Base-by-base conservation (phyloP, 106 monocot species). In the Dendrobium catenatum region DNA sequence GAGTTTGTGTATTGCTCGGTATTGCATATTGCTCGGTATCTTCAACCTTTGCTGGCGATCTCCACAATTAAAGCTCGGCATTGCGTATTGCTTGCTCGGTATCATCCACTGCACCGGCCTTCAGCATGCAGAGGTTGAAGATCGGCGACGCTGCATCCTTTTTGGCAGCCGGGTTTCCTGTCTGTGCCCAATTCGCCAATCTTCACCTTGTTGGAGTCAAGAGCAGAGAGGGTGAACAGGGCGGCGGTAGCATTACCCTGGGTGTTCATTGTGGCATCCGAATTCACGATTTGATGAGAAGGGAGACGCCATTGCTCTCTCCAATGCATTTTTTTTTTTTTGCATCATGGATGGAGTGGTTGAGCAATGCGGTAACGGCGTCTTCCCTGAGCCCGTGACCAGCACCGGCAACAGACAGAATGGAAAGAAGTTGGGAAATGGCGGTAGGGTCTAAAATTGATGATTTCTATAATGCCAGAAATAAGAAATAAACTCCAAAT, bases 71-170 rank as follows among this genome's bases (percentile, higher is more conserved):
- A 67, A 5, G 84, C 26, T 26, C 26, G 26, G 26, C 26, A 26
- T 26, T 26, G 26, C 26, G 26, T 26, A 26, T 26, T 26, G 26
- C 26, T 26, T 26, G 26, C 26, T 26, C 26, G 26, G 26, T 26
- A 26, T 26, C 87, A 1, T 42, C 15, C 31, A 94, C 87, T 5
- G 80, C 84, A 0, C 93, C 91, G 2, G 81, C 88, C 6, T 46
- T 61, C 61, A 81, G 47, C 81, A 83, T 46, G 68, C 90, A 94
- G 2, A 98, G 68, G 72, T 77, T 91, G 77, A 98, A 95, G n/a
- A 95, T 84, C n/a, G 94, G 94, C 9, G 89, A 85, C 4, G 87
- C 92, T 0, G 97, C 91, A 20, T 98, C 97, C 79, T 88, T 94
- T 77, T 88, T 92, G 2, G 92, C 97, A 15, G 75, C 64, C n/a